Conservation (phyloP, 2,329 filamentous ascomycete species). For the Mariannaea sp. region DNA sequence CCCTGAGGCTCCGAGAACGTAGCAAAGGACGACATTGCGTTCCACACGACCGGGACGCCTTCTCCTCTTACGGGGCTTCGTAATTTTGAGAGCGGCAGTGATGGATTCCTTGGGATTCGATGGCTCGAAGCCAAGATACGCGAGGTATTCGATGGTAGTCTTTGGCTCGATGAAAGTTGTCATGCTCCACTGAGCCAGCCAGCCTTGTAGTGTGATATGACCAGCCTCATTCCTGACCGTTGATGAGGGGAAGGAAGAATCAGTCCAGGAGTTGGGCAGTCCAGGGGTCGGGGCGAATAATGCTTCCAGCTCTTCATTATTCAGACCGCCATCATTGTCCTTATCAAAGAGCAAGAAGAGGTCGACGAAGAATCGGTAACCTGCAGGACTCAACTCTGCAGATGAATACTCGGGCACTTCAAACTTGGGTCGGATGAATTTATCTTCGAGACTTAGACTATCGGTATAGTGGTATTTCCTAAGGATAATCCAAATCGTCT, state of each 20-base stretch:
- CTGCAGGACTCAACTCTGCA: slow-evolving; percentile 89
- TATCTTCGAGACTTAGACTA: slow-evolving; percentile 88
- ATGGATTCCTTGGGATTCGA: slow-evolving; percentile 75
- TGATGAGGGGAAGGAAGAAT: slow-evolving; percentile 87
- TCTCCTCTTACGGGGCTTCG: slow-evolving; percentile 86
- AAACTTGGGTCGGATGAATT: slow-evolving; percentile 89
- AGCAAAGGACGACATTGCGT: slow-evolving; percentile 92
- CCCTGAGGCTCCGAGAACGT: slow-evolving; percentile 82
- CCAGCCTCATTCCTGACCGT: slow-evolving; percentile 95
- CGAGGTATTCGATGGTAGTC: slow-evolving; percentile 92
- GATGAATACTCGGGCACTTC: slow-evolving; percentile 92
- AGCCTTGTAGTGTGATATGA: slow-evolving; percentile 93
- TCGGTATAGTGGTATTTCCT: slow-evolving; percentile 96
- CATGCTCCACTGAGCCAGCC: slow-evolving; percentile 99
- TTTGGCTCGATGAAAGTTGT: slow-evolving; percentile 96
- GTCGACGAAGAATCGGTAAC: slow-evolving; percentile 97
- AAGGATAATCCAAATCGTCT: slow-evolving; percentile 97
- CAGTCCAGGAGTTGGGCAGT: slow-evolving; percentile 82
- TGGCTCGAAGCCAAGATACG: slow-evolving; percentile 93
- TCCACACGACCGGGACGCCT: slow-evolving; percentile 83
- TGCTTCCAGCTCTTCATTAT: slow-evolving; percentile 80
- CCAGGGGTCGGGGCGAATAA: slow-evolving; percentile 94
- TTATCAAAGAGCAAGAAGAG: slow-evolving; percentile 94
- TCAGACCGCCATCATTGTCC: slow-evolving; percentile 94
- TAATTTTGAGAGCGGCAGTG: slow-evolving; percentile 86